Base-by-base conservation (phyloP, 352 stramenopile genomes). In the Phytophthora hibernalis region DNA sequence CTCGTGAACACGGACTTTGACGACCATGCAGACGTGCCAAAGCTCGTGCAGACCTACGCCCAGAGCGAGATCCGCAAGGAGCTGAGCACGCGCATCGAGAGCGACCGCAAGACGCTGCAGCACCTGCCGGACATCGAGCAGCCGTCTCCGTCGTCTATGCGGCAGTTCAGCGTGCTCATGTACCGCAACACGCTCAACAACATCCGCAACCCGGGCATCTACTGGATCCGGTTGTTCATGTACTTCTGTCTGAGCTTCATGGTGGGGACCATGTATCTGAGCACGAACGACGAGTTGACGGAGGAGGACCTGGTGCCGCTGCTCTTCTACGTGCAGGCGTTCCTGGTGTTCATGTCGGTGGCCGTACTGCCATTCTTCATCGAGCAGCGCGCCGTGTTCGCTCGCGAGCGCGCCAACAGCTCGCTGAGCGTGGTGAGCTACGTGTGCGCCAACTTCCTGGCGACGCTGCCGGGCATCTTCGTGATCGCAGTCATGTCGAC, bases 321-420 rank as follows among this genome's bases (percentile, higher is more conserved):
- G 51, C 59, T 97, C 9, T 97, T 96, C 63, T 97, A 92, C 79
- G 77, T 93, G 26, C 82, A 91, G 22, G 86, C 89, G 10, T 97
- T 97, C 64, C 78, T 96, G 37, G 83, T 94, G 40, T 96, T 95
- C 69, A 96, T 97, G 91, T 91, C 78, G 53, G 81, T 97, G 33
- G 89, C 90, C 4, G 85, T 91, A 69, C 11, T n/a, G n/a, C n/a
- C n/a, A n/a, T n/a, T n/a, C n/a, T n/a, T n/a, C n/a, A n/a, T n/a
- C n/a, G n/a, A n/a, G n/a, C n/a, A n/a, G n/a, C n/a, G n/a, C n/a
- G n/a, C n/a, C n/a, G n/a, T n/a, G n/a, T n/a, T n/a, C n/a, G n/a
- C n/a, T n/a, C n/a, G n/a, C n/a, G n/a, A n/a, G n/a, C n/a, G n/a
- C n/a, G n/a, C n/a, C n/a, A n/a, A n/a, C n/a, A n/a, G n/a, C n/a